Evolutionary conservation across 257 asterid species (phyloP).

Genomic region (Thymus quinquecostatus): DNA sequence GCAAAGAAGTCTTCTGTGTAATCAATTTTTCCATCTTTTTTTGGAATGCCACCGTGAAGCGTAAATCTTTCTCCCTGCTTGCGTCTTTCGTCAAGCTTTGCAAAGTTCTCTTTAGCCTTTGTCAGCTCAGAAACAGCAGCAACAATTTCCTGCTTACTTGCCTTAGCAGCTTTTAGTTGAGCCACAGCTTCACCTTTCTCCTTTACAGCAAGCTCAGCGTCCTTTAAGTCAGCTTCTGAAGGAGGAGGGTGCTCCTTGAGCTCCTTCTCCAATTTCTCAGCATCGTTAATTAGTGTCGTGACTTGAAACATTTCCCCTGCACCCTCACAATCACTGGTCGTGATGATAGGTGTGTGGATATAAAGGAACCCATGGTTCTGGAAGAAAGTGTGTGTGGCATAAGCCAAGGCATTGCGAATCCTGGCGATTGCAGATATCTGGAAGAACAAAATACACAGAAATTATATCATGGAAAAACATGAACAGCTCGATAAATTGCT

Average conservation of each 20-base stretch:
- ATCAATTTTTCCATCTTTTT: slow-evolving; percentile 83
- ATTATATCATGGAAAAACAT: slow-evolving; percentile 4
- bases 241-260: slow-evolving; percentile 74
- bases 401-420: slow-evolving; percentile 84
- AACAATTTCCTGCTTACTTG: slow-evolving; percentile 55
- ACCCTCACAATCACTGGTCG: slow-evolving; percentile 99
- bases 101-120: slow-evolving; percentile 67
- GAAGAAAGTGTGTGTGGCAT: slow-evolving; percentile 96
- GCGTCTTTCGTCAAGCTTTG: slow-evolving; percentile 62
- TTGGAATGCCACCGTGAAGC: slow-evolving; percentile 70
- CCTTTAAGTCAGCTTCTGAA: slow-evolving; percentile 60
- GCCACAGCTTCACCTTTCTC: slow-evolving; percentile 81
- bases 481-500: background rate
- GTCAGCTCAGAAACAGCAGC: slow-evolving; percentile 76
- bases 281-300: slow-evolving; percentile 68
- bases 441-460: slow-evolving; percentile 5
- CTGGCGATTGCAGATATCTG: slow-evolving; percentile 92
- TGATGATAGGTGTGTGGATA: slow-evolving; percentile 89
- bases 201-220: slow-evolving; percentile 64
- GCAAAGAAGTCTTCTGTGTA: slow-evolving; percentile 83
- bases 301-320: slow-evolving; percentile 99
- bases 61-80: slow-evolving; percentile 64
- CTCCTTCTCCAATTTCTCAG: slow-evolving; percentile 82
- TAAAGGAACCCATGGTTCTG: slow-evolving; percentile 83
- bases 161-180: slow-evolving; percentile 72